These are phyloP conservation scores for Euphrasia arctica DNA, from an alignment of 305 asterid genomes.

Conservation along the genomic window DNA sequence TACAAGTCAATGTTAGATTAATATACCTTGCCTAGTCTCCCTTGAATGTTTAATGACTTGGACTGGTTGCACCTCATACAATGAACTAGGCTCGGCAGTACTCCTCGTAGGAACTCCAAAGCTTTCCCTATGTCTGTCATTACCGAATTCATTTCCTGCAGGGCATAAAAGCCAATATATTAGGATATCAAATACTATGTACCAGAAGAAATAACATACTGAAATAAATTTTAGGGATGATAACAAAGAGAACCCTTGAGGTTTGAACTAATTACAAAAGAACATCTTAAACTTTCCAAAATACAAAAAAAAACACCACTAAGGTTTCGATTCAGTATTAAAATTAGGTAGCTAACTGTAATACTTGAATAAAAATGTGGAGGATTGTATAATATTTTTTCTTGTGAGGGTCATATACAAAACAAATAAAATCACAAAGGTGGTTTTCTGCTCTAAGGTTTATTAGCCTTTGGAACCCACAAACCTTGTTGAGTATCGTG, in stretches of 20 bases:
- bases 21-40: slow-evolving; percentile 29
- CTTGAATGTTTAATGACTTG: slow-evolving; percentile 23
- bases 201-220: slow-evolving; percentile 5
- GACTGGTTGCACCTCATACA: slow-evolving; percentile 26
- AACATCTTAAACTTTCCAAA: neutral
- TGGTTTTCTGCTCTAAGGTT: neutral
- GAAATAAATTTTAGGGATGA: neutral
- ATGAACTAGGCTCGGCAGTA: slow-evolving; percentile 27
- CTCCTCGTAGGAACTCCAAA: slow-evolving; percentile 35
- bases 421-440: neutral
- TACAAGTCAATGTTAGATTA: slow-evolving; percentile 7
- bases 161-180: slow-evolving; percentile 20
- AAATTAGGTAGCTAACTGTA: neutral
- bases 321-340: neutral
- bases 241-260: neutral
- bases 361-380: neutral
- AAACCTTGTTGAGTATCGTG: slow-evolving; percentile 26
- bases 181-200: slow-evolving; percentile 16
- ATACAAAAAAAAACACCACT: neutral
- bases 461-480: slow-evolving; percentile 1
- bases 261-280: neutral
- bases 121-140: slow-evolving; percentile 31
- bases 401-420: neutral
- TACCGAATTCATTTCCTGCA: slow-evolving; percentile 40
- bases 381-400: neutral